Evolutionary conservation across 805 yeast genomes (phyloP).

Genomic region (Brettanomyces anomalus): DNA sequence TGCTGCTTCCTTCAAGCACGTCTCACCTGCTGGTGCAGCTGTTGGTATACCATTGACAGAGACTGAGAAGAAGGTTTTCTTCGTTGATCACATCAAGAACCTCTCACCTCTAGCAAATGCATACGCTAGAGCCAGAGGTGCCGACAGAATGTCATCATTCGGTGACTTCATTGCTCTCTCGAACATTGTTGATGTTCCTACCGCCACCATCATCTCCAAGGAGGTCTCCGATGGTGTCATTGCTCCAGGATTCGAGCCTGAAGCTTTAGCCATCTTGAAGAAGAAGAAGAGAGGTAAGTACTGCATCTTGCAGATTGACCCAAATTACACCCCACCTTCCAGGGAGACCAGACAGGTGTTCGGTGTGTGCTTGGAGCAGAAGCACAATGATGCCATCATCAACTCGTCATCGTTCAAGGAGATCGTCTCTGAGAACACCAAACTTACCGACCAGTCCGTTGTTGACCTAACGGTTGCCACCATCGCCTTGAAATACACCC

Average conservation of each 20-base stretch:
- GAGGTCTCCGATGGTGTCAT: constrained; percentile 98
- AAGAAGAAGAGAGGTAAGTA: constrained; percentile 97
- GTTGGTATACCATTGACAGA: constrained; percentile 92
- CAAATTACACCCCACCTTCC: constrained; percentile 75
- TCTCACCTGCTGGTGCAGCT: constrained; percentile 98
- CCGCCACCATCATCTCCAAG: constrained; percentile 93
- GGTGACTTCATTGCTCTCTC: constrained; percentile 98
- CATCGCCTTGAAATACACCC: constrained; percentile 94
- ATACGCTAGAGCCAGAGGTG: constrained; percentile 99
- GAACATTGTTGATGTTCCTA: constrained; percentile 90
- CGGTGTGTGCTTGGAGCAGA: constrained; percentile 92
- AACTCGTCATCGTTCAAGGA: constrained; percentile 86
- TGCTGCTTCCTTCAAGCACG: constrained; percentile 98
- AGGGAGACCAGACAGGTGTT: constrained; percentile 91
- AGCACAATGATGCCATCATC: constrained; percentile 95
- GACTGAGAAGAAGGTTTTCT: constrained; percentile 88
- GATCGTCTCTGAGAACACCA: constrained; percentile 80
- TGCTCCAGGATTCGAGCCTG: constrained; percentile 94
- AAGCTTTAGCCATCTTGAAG: constrained; percentile 79
- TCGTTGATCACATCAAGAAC: constrained; percentile 90
- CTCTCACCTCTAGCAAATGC: constrained; percentile 96
- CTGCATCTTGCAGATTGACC: constrained; percentile 93
- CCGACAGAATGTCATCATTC: constrained; percentile 98
- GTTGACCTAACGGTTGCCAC: constrained; percentile 96
- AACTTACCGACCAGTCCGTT: constrained; percentile 82